Evolutionary conservation across 2,329 filamentous ascomycete genomes (phyloP), one percentile per base, ranked within the genome.

Genomic region (Neofusicoccum ribis): DNA sequence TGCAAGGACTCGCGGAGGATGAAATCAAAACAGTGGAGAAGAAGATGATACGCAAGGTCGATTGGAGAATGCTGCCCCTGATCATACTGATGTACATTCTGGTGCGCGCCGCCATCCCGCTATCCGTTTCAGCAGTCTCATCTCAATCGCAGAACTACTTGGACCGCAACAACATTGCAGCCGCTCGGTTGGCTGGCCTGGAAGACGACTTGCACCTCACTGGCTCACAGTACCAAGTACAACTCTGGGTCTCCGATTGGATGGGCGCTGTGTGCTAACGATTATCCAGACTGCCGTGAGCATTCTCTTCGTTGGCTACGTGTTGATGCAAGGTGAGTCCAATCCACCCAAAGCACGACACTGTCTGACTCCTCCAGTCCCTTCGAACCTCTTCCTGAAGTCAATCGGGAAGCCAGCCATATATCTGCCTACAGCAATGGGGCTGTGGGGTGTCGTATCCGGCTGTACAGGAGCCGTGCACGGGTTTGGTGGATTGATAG

Each of bases 281-380:
- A 27, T 23, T 1, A 3, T 47, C 4, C 85, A 85, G 66, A 90
- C 63, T 77, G 89, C 15, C 71, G 77, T 1, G 80, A 89, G 59
- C 88, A 89, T 66, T 77, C 89, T 58, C 89, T 89, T 73, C 36
- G 81, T 83, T 34, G 81, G 83, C 20, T 71, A 71, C 68, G 77
- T 84, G 2, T 67, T 82, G 0, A 81, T 80, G 72, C 79, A 82
- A 66, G 70, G 70, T 72, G 66, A 64, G 66, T 27, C 4, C 7
- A 23, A 65, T 70, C 83, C 3, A 81, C 82, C 0, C 80, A 77
- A 65, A 73, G 82, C 67, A 73, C 81, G 46, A 71, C 81, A 56
- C 79, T 76, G 43, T 74, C 54, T 78, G 56, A 63, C 69, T 65
- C 67, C 72, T 68, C 5, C 70, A 74, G 50, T 67, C 81, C 1